Base-by-base conservation (phyloP, 1,139 yeast species). In the Yamadazyma spencermartinsiae region DNA sequence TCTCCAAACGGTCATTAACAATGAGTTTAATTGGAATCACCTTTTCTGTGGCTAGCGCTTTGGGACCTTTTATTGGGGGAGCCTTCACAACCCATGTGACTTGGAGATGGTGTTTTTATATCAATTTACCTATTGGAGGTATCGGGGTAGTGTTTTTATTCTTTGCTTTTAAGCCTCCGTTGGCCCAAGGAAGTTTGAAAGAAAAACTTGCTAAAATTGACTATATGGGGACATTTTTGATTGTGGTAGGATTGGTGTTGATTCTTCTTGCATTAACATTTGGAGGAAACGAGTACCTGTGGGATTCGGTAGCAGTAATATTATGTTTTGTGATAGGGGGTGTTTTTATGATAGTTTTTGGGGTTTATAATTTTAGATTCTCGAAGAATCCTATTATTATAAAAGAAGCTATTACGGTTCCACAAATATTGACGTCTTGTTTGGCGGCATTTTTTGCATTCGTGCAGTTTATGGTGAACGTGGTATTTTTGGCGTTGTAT, bases 61-160 rank as follows among this genome's bases (percentile, higher is more conserved):
- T 73, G 28, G 90, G 89, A 1, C 90, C 90, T 0, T 65, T 82
- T 37, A 53, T 82, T 28, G 89, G 89, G 19, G 89, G 89, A 21
- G 81, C 82, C 1, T 75, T 82, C 49, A 71, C 86, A 2, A 55
- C 77, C 11, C 68, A 76, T 37, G 80, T 77, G 2, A 65, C 79
- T 13, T 85, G 92, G 92, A 70, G 92, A 55, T 83, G 90, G 90
- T 80, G 87, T 50, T 85, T 84, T 56, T 85, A 79, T 57, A 71
- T 85, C 50, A 84, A 83, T 54, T 59, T 85, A 42, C 88, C 90
- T 4, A 62, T 82, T 35, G 86, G 86, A 13, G 88, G 84, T 0
- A 45, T 72, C 3, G 81, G 85, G 1, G 58, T 74, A 13, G 54
- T 60, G 0, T 53, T 74, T 15, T 65, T 84, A 35, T 42, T 65